phyloP scores from a whole-genome alignment of 305 asterid genomes.

The Fraxinus latifolia region DNA sequence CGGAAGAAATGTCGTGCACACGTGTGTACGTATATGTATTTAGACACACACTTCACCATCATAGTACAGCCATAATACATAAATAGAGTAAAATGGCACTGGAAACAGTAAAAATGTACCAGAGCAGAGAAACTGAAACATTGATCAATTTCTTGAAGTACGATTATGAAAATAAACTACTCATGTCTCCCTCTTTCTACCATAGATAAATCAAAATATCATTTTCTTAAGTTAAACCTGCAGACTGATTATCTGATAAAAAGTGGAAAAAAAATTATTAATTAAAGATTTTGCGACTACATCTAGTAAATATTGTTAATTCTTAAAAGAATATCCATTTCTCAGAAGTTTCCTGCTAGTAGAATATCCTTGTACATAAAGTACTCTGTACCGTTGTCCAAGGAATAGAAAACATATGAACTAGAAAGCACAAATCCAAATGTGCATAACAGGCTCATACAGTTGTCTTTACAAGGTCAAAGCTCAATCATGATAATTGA shows the following conservation, averaged over 20 bases:
- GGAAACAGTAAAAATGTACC: neutral
- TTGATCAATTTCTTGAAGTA: neutral
- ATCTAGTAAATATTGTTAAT: neutral
- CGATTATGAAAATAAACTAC: neutral
- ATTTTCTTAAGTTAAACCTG: neutral
- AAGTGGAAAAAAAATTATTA: neutral
- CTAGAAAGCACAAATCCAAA: neutral
- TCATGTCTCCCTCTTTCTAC: neutral
- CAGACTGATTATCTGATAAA: neutral
- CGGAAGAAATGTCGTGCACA: neutral
- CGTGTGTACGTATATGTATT: neutral
- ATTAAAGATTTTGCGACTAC: slow-evolving; percentile 2
- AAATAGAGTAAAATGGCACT: neutral
- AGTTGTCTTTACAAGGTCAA: neutral
- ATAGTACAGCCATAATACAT: neutral
- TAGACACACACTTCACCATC: neutral
- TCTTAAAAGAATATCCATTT: neutral
- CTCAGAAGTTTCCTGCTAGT: neutral
- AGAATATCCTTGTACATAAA: neutral
- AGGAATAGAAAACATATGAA: neutral
- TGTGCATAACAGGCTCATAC: neutral
- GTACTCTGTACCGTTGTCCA: neutral
- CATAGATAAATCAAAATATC: neutral
- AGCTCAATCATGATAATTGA: neutral
- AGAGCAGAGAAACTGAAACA: neutral